phyloP scores from a whole-genome alignment of 2,329 filamentous ascomycete genomes.

The Ilyonectria sp. region DNA sequence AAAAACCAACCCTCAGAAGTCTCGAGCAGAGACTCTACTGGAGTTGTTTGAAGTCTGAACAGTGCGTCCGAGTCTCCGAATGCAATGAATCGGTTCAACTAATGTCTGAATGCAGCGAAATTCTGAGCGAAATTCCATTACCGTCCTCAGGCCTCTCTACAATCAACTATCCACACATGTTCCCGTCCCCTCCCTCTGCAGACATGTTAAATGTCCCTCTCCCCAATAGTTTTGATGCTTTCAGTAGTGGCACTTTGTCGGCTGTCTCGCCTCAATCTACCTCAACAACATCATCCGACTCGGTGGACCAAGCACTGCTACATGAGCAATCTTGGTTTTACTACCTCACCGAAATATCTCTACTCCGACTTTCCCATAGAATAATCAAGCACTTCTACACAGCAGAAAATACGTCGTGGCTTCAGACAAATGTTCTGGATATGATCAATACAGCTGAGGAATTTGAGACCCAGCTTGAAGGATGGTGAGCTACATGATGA shows the following conservation, averaged over 20 bases:
- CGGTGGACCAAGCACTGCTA: not conserved
- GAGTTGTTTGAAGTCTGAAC: slow-evolving; percentile 26
- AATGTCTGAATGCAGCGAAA: not conserved
- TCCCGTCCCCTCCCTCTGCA: slow-evolving; percentile 17
- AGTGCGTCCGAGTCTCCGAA: not conserved
- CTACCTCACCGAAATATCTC: slow-evolving; percentile 35
- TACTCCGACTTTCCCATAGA: slow-evolving; percentile 27
- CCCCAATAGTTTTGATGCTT: not conserved
- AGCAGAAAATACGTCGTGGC: slow-evolving; percentile 12
- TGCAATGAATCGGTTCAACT: not conserved
- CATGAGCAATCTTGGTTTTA: slow-evolving; percentile 39
- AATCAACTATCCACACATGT: slow-evolving; percentile 25
- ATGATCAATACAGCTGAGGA: slow-evolving; percentile 18
- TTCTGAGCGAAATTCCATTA: slow-evolving; percentile 12
- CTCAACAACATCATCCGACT: slow-evolving; percentile 10
- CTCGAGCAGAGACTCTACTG: slow-evolving; percentile 24
- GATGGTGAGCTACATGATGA: slow-evolving; percentile 5
- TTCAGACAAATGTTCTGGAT: slow-evolving; percentile 10
- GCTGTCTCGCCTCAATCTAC: slow-evolving; percentile 15
- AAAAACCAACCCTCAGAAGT: slow-evolving; percentile 7
- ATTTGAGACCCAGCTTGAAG: slow-evolving; percentile 22
- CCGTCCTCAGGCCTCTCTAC: slow-evolving; percentile 4
- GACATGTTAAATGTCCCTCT: slow-evolving; percentile 1
- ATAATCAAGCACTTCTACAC: slow-evolving; percentile 30
- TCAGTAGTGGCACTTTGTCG: slow-evolving; percentile 17